Evolutionary conservation across 306 rosid species (phyloP).

Genomic region (Bauhinia variegata): DNA sequence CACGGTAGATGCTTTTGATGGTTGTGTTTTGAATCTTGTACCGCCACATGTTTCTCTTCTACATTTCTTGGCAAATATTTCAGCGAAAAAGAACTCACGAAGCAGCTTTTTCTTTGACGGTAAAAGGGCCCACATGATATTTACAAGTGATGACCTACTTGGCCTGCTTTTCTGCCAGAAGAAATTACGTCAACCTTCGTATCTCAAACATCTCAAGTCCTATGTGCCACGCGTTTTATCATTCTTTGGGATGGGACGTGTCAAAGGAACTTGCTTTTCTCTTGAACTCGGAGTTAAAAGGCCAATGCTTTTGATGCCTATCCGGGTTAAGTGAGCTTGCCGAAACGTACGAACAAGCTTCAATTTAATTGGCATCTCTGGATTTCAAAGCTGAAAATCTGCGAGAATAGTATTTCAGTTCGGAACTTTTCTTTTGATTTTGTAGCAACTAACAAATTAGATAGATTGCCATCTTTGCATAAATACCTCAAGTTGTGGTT

Average conservation of each 20-base stretch:
- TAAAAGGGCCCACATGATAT: constrained; percentile 23
- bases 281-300: neutral
- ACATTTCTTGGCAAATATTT: neutral
- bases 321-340: neutral
- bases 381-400: neutral
- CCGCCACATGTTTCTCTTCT: constrained; percentile 21
- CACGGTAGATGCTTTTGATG: neutral
- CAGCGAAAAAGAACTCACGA: neutral
- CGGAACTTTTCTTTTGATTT: no score
- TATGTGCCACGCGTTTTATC: neutral
- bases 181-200: neutral
- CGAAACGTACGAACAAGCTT: neutral
- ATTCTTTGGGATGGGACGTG: no score
- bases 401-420: no score
- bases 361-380: neutral
- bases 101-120: neutral
- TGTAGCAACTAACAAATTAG: no score
- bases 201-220: neutral
- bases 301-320: neutral
- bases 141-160: neutral
- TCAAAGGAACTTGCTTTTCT: neutral
- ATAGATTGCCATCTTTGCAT: no score
- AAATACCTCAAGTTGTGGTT: no score
- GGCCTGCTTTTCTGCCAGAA: neutral
- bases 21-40: neutral